Percentiles rank a stretch among this genome's conserved stretches.
Conservation (phyloP, 768 basidiomycete genomes). For the Auricularia auricula-judae region DNA sequence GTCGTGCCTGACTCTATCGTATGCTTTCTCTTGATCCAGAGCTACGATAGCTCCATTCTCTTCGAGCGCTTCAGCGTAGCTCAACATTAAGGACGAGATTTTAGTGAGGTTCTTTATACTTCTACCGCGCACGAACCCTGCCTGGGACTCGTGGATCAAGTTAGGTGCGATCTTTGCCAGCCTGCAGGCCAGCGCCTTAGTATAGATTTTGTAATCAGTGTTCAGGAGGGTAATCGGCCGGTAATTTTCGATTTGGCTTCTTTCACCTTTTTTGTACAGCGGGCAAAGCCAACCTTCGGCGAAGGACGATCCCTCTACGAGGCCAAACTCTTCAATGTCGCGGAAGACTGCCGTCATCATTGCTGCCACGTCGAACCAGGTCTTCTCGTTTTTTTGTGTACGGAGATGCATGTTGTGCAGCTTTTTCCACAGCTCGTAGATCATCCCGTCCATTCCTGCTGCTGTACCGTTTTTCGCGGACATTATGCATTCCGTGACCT, state of each 20-base stretch:
- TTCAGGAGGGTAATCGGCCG: constrained; percentile 14
- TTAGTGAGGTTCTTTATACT: constrained; percentile 9
- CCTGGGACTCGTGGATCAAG: constrained; percentile 10
- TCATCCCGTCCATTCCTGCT: too few species aligned
- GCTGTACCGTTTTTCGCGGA: too few species aligned
- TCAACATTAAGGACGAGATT: constrained; percentile 4
- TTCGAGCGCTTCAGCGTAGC: constrained; percentile 8
- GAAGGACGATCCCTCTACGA: too few species aligned
- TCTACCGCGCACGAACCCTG: constrained; percentile 10
- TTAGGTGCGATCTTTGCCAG: not conserved
- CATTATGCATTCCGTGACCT: too few species aligned
- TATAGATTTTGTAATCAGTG: constrained; percentile 15
- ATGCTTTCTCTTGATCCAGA: constrained; percentile 13
- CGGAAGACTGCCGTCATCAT: too few species aligned
- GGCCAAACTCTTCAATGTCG: too few species aligned
- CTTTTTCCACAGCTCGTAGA: constrained; percentile 5
- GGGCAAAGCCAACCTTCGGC: constrained; percentile 9
- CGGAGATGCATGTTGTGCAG: too few species aligned
- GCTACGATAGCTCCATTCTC: constrained; percentile 9
- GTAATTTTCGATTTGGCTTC: constrained; percentile 9
- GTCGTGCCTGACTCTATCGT: constrained; percentile 12
- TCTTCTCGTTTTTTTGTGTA: too few species aligned
- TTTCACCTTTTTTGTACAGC: not conserved
- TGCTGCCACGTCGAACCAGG: too few species aligned
- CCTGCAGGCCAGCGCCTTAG: constrained; percentile 3